Base-by-base conservation (phyloP, 2,329 filamentous ascomycete species). In the Diaporthe sp. region DNA sequence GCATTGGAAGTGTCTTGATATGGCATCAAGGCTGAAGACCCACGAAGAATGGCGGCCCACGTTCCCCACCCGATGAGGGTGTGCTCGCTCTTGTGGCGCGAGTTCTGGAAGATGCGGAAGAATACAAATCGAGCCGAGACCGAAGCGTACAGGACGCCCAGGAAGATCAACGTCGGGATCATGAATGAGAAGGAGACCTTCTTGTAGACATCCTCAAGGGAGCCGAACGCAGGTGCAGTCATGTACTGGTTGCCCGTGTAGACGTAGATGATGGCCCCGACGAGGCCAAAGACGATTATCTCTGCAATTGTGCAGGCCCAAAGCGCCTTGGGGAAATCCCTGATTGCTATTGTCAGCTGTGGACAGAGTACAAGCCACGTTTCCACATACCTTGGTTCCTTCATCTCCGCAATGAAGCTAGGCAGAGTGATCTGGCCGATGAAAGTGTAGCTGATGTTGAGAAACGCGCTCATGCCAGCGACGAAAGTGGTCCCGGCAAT, bases 381-480 rank as follows among this genome's bases (percentile, higher is more conserved):
- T n/a, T 8, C 10, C 35, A n/a, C 83, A 66, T 80, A 86, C 85
- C 84, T 82, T 2, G 90, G 90, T 38, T 92, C 88, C 74, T 87
- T 94, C 96, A 98, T 98, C 84, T 98, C 96, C 4, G 96, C 95
- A 77, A 98, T 98, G 86, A 98, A 98, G 78, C 94, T 96, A 0
- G 96, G 96, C 19, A 98, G 88, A 0, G 96, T 98, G 79, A 98
- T 97, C 82, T 98, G 96, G 0, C 96, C 96, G 78, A 98, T 98
- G 81, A 98, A 98, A 0, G 96, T 98, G 82, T 98, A 98, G 84
- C 92, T 95, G 81, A 98, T 98, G 84, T 98, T 98, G 82, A 98
- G 89, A 84, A 98, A 98, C 0, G 96, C 96, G 71, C 92, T 95
- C 88, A 97, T 92, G 30, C 92, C 95, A 3, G 89, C 86, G 4